Percentiles rank a stretch among this genome's conserved stretches.
These are phyloP conservation scores for Excoecaria agallocha DNA, from an alignment of 345 rosid genomes.

Conservation along the genomic window DNA sequence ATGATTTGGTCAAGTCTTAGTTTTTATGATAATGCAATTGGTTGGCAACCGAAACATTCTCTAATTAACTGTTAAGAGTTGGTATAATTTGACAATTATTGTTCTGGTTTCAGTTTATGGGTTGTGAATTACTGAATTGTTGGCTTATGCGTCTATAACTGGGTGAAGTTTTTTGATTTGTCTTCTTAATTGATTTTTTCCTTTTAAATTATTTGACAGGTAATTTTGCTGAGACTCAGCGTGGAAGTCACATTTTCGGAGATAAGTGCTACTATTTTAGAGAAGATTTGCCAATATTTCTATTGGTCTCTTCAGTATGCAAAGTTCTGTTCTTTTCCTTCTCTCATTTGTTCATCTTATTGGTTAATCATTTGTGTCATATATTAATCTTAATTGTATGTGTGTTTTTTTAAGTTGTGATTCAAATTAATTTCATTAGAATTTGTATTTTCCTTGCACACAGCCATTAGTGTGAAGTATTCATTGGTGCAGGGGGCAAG, in stretches of 20 bases:
- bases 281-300: constrained; percentile 89
- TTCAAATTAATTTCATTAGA: not conserved
- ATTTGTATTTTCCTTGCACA: too few species aligned
- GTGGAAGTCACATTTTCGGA: constrained; percentile 80
- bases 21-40: too few species aligned
- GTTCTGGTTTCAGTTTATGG: not conserved
- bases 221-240: constrained; percentile 68
- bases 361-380: not conserved
- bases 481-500: too few species aligned
- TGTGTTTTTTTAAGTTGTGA: not conserved
- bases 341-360: too few species aligned
- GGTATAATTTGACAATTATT: not conserved
- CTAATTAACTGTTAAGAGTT: too few species aligned
- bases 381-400: not conserved
- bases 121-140: not conserved
- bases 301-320: constrained; percentile 87
- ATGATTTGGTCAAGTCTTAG: too few species aligned
- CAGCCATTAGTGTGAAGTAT: too few species aligned
- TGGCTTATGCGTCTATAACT: constrained; percentile 19
- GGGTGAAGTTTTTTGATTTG: constrained; percentile 65
- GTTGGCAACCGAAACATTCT: too few species aligned
- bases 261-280: constrained; percentile 71
- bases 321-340: constrained; percentile 36
- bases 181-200: not conserved
- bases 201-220: constrained; percentile 33